Evolutionary conservation across 805 yeast genomes (phyloP).

Genomic region (Saccharomycopsis malanga): DNA sequence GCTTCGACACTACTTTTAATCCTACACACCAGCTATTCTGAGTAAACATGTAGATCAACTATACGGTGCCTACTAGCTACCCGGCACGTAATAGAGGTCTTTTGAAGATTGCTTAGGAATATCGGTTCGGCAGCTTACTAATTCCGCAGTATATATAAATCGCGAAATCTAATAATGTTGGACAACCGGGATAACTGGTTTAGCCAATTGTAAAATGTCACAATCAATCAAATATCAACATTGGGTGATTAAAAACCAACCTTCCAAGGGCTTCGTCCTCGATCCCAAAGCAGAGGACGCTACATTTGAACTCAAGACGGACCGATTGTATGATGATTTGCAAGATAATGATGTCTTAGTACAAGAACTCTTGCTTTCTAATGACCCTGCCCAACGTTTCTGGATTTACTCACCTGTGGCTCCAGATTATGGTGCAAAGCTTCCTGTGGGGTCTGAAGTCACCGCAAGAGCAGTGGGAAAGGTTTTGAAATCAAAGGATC

Average conservation of each 20-base stretch:
- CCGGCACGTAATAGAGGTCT: too few relatives aligned
- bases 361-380: slow-evolving; percentile 42
- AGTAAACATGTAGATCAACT: too few relatives aligned
- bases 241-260: slow-evolving; percentile 25
- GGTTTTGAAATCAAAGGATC: slow-evolving; percentile 41
- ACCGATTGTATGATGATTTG: slow-evolving; percentile 22
- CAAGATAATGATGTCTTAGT: slow-evolving; percentile 38
- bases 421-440: slow-evolving; percentile 25
- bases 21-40: too few relatives aligned
- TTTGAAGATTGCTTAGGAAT: too few relatives aligned
- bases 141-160: too few relatives aligned
- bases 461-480: slow-evolving; percentile 45
- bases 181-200: too few relatives aligned
- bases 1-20: too few relatives aligned
- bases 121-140: too few relatives aligned
- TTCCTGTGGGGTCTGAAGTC: slow-evolving; percentile 38
- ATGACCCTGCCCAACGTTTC: slow-evolving; percentile 59
- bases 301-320: slow-evolving; percentile 27
- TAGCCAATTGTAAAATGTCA: too few relatives aligned
- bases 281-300: slow-evolving; percentile 24
- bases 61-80: too few relatives aligned
- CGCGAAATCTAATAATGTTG: too few relatives aligned
- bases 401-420: slow-evolving; percentile 38
- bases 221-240: background rate
- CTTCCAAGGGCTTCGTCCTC: slow-evolving; percentile 26